Base-by-base conservation (phyloP, 176 grass and related monocot genomes). In the Otatea glauca region DNA sequence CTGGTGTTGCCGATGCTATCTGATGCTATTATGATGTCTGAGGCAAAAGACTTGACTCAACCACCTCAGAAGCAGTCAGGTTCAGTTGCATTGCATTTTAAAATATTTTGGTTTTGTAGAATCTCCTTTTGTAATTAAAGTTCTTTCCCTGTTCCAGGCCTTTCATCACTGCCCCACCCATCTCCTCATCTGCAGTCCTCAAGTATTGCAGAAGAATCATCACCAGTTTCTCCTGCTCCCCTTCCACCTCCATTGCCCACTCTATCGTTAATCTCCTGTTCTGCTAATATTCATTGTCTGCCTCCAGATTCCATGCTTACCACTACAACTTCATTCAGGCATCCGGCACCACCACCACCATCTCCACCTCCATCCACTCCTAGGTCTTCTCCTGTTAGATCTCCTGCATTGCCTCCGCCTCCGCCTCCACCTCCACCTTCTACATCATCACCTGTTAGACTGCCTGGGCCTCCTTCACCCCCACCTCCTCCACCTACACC, bases 61-160 rank as follows among this genome's bases (percentile, higher is more conserved):
- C 24, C 50, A 27, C 15, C 80, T 74, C 42, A 79, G 44, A 74
- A 87, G 12, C 68, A 83, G 75, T 87, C 75, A 87, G 84, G 89
- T 90, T 78, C 47, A 68, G 59, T 79, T 49, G 12, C 10, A 14
- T 39, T 55, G n/a, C 23, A n/a, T 78, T 38, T 81, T 49, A 43
- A 66, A n/a, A 62, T 67, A 68, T 83, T 70, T 17, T 69, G 15
- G 6, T 63, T 60, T 17, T 88, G 18, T 66, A 60, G 16, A 32
- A 14, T 76, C 83, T 29, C 17, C 21, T 84, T 44, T 53, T 50
- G 24, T 83, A 75, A 86, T 90, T 73, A 49, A 88, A 86, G 23
- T 71, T 85, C n/a, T 77, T 80, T 65, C 15, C 16, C 5, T 34
- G 27, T 67, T 32, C 7, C 73, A 83, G 86, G 67, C 67, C 27